Percentiles rank a stretch among this genome's conserved stretches.
Evolutionary conservation across 768 basidiomycete species (phyloP).

Genomic region (Filobasidium wieringae): DNA sequence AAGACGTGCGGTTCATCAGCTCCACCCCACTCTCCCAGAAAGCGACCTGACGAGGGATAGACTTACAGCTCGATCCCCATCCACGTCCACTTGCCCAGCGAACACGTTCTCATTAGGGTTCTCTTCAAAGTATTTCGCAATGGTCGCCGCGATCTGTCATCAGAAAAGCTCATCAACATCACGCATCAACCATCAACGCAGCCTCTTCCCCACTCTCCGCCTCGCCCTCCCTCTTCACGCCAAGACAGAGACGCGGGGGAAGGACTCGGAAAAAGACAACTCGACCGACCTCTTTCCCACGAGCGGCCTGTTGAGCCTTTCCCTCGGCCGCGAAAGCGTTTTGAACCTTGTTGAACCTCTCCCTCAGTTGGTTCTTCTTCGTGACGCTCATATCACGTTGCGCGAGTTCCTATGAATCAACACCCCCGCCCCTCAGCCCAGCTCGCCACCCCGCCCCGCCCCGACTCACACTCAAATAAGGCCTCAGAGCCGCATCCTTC

Average conservation of each 20-base stretch:
- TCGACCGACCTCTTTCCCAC: constrained; percentile 59
- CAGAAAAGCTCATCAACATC: not conserved
- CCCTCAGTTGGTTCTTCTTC: constrained; percentile 65
- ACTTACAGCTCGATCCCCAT: constrained; percentile 71
- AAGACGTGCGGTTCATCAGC: no score
- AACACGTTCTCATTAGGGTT: constrained; percentile 60
- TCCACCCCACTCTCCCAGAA: not conserved
- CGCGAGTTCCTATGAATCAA: constrained; percentile 61
- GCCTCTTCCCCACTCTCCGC: no score
- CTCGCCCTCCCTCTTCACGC: no score
- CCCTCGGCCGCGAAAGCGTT: constrained; percentile 73
- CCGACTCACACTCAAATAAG: constrained; percentile 42
- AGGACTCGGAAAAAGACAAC: no score
- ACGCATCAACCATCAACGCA: not conserved
- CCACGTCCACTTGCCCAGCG: constrained; percentile 59
- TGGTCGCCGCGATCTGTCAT: constrained; percentile 54
- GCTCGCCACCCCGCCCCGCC: not conserved
- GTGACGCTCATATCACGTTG: constrained; percentile 81
- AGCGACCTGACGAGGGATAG: not conserved
- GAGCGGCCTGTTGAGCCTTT: constrained; percentile 66
- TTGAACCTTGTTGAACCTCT: constrained; percentile 56
- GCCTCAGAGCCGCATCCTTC: constrained; percentile 79
- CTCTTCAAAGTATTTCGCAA: constrained; percentile 64
- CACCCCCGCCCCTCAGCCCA: not conserved
- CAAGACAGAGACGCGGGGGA: no score